Conservation (phyloP, 192 early-diverging fungal species). For the Diversispora eburnea region DNA sequence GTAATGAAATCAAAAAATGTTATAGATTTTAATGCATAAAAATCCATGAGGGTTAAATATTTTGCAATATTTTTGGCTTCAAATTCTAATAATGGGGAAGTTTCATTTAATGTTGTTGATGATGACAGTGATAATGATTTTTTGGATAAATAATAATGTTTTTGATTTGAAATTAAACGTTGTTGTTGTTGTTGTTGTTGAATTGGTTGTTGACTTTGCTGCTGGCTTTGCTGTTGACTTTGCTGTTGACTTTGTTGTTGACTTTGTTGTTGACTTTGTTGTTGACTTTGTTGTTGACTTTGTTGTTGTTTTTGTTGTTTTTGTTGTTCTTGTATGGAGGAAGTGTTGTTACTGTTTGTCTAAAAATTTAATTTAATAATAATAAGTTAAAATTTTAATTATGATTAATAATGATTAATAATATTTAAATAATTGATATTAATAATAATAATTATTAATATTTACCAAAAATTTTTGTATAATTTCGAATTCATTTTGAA, state of each 20-base stretch:
- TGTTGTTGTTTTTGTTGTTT: too few relatives aligned
- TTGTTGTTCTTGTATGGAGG: too few relatives aligned
- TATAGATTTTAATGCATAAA: conserved; percentile 38
- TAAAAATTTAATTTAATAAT: too few relatives aligned
- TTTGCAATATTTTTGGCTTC: conserved; percentile 49
- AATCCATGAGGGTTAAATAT: conserved; percentile 46
- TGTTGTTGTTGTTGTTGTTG: neutral
- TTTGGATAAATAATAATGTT: too few relatives aligned
- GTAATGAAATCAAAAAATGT: conserved; percentile 41
- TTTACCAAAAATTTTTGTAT: conserved; percentile 30
- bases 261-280: too few relatives aligned
- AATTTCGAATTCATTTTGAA: conserved; percentile 41
- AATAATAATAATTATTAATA: neutral
- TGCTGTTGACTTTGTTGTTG: too few relatives aligned
- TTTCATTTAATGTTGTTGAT: neutral
- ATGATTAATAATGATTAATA: too few relatives aligned
- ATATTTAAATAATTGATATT: neutral
- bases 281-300: neutral
- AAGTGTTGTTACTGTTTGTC: too few relatives aligned
- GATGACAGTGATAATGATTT: neutral
- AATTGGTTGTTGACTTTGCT: too few relatives aligned
- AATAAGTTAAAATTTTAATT: too few relatives aligned
- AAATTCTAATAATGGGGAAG: conserved; percentile 39
- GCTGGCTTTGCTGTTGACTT: neutral
- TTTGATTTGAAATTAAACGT: too few relatives aligned